A percentile compares a stretch with the other conserved stretches of the same genome.
phyloP scores from a whole-genome alignment of 345 rosid species.

The Eucalyptus shirleyi region DNA sequence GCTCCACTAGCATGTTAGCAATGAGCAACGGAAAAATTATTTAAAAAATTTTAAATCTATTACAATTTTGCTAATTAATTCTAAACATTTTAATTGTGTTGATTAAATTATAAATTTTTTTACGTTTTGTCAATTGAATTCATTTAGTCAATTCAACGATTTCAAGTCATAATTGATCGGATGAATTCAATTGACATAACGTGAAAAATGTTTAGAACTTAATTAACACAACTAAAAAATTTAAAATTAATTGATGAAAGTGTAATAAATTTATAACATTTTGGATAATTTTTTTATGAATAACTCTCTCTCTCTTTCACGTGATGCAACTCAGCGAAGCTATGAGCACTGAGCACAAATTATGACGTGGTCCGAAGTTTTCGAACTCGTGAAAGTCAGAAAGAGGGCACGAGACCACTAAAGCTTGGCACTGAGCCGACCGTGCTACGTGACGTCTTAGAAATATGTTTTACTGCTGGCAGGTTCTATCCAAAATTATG shows the following conservation, averaged over 20 bases:
- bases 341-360: too few relatives aligned
- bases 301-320: background rate
- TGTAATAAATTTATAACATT: too few relatives aligned
- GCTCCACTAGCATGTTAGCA: background rate
- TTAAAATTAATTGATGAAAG: too few relatives aligned
- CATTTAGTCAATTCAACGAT: too few relatives aligned
- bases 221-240: fast-evolving
- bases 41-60: fast-evolving
- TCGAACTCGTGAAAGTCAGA: background rate
- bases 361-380: background rate
- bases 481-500: background rate
- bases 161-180: fast-evolving
- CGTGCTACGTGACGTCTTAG: background rate
- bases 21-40: background rate
- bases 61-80: too few relatives aligned
- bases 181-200: too few relatives aligned
- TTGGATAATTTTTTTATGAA: background rate
- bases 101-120: too few relatives aligned
- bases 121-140: too few relatives aligned
- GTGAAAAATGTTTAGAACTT: too few relatives aligned
- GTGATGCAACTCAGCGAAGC: background rate
- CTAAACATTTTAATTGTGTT: fast-evolving
- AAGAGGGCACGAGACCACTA: background rate
- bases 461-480: background rate
- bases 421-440: background rate